Conservation (phyloP, 2,329 filamentous ascomycete species). For the Claviceps monticola region DNA sequence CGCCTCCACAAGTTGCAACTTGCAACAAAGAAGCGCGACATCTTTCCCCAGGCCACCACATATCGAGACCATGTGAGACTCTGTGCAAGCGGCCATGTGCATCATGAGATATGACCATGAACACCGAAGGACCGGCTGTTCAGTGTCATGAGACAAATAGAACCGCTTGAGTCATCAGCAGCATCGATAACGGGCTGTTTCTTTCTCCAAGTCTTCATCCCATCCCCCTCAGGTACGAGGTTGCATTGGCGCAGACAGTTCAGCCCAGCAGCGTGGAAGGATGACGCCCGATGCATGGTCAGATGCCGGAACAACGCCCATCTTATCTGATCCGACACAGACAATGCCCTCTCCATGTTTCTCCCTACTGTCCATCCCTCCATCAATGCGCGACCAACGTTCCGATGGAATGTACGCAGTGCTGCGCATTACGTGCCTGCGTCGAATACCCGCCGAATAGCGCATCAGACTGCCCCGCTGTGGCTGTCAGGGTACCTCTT, state of each 20-base stretch:
- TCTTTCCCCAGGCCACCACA: too few relatives aligned
- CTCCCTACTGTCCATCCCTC: background rate
- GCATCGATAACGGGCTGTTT: background rate
- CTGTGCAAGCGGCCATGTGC: too few relatives aligned
- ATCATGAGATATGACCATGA: too few relatives aligned
- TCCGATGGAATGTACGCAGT: background rate
- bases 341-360: background rate
- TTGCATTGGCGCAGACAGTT: background rate
- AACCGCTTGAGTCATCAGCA: background rate
- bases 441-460: constrained; percentile 1
- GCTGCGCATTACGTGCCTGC: background rate
- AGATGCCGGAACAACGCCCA: background rate
- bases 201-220: background rate
- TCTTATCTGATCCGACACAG: background rate
- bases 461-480: constrained; percentile 3
- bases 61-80: too few relatives aligned
- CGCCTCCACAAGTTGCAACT: too few relatives aligned
- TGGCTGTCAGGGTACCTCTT: background rate
- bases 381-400: background rate
- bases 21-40: background rate
- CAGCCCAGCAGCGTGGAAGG: background rate
- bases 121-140: too few relatives aligned
- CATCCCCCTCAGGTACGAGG: constrained; percentile 1
- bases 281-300: background rate
- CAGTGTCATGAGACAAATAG: too few relatives aligned